Evolutionary conservation across 257 asterid species (phyloP).

Genomic region (Solanum tarapatanum): DNA sequence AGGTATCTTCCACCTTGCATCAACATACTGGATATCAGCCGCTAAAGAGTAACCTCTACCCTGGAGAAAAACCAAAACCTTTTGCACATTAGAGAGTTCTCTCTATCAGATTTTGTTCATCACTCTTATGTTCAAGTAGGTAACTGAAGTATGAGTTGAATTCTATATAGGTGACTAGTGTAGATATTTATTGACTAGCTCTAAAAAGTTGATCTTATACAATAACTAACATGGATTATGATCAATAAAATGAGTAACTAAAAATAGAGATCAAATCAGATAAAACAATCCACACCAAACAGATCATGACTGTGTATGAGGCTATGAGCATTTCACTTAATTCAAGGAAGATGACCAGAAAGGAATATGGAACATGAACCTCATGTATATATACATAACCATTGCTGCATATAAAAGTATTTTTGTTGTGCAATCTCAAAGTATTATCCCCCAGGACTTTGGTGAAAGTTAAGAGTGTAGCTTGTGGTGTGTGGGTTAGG

Average conservation of each 20-base stretch:
- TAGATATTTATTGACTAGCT: neutral
- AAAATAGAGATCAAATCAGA: neutral
- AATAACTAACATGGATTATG: neutral
- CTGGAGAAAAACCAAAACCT: conserved; percentile 23
- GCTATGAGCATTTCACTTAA: neutral
- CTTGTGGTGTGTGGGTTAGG: neutral
- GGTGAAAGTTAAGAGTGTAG: neutral
- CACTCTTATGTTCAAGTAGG: neutral
- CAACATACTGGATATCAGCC: conserved; percentile 84
- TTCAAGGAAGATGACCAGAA: neutral
- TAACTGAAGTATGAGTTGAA: neutral
- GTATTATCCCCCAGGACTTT: neutral
- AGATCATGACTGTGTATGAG: neutral
- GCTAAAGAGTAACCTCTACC: conserved; percentile 82
- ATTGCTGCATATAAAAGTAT: neutral
- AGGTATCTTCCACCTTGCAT: conserved; percentile 78
- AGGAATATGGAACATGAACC: neutral
- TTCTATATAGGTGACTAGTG: neutral
- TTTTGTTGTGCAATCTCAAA: neutral
- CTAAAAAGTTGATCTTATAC: neutral
- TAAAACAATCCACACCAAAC: neutral
- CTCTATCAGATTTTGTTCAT: neutral
- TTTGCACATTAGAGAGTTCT: neutral
- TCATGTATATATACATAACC: neutral
- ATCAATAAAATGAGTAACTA: neutral